These are phyloP conservation scores for Biscogniauxia marginata DNA, from an alignment of 2,329 filamentous ascomycete species.

Conservation along the genomic window DNA sequence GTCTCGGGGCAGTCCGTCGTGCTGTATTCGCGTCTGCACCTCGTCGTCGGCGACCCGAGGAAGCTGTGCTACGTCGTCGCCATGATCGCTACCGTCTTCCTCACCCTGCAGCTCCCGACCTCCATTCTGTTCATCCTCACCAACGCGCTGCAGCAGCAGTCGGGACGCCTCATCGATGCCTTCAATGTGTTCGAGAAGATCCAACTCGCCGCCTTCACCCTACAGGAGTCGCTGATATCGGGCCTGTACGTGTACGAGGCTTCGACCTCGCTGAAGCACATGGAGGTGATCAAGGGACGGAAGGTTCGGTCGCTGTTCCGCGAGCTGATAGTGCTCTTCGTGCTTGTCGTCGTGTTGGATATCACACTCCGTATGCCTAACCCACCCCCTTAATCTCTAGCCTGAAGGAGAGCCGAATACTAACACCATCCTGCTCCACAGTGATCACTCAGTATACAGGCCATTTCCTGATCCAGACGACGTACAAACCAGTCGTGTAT, in stretches of 20 bases:
- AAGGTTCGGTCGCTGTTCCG: constrained; percentile 33
- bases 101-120: constrained; percentile 53
- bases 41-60: constrained; percentile 51
- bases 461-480: constrained; percentile 40
- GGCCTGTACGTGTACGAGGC: constrained; percentile 54
- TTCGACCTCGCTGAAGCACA: constrained; percentile 32
- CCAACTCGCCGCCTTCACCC: constrained; percentile 43
- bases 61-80: constrained; percentile 48
- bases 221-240: constrained; percentile 47
- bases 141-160: constrained; percentile 1
- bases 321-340: constrained; percentile 43
- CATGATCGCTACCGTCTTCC: constrained; percentile 56
- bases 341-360: constrained; percentile 42
- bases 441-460: constrained; percentile 40
- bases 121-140: constrained; percentile 42
- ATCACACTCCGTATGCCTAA: constrained; percentile 30
- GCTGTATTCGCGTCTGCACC: constrained; percentile 59
- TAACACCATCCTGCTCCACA: constrained; percentile 3
- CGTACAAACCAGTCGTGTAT: constrained; percentile 42
- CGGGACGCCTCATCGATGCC: background rate
- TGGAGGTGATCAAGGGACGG: constrained; percentile 27
- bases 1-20: constrained; percentile 58
- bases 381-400: too few species aligned
- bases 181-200: constrained; percentile 29
- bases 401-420: background rate